Evolutionary conservation across 164 flowering plant species (phyloP), one percentile per base, ranked within the genome.

Genomic region (Nelumbo lutea): DNA sequence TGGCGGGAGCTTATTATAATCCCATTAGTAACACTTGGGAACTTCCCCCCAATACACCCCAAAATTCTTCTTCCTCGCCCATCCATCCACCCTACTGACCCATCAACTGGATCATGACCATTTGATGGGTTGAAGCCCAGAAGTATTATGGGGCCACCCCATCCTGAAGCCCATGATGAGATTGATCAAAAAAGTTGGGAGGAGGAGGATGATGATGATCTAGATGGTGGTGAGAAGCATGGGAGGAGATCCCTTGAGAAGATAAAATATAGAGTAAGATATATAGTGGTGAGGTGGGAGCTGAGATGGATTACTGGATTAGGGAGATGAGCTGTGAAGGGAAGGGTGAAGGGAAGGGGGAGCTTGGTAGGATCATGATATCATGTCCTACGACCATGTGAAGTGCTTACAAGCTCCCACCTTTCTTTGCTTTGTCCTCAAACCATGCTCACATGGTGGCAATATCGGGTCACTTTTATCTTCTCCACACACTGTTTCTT

Each of bases 381-480:
- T 53, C 57, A 53, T 10, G 57, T 53, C 57, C 15, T 68, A 68
- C 27, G 27, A 27, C 67, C 85, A 81, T 81, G 88, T 82, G 87
- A 81, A 56, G 39, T 75, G 75, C 70, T 83, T 69, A 65, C 66
- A 73, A 76, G 79, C 73, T 79, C 79, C 81, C 79, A 70, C 82
- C 27, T 27, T 27, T 27, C 79, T 73, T 81, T 80, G 71, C 82
- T 74, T 83, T 80, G 85, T 82, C 82, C 79, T 80, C 75, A 80
- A 75, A 79, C 79, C 79, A 75, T 51, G 62, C 76, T 82, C 86
- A 83, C 86, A 81, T 83, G 88, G 64, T 40, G 67, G 67, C 48
- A 15, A 56, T 41, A 48, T 11, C 41, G 63, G 41, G 66, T 65
- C 69, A 62, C 65, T 52, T 41, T 59, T 27, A 45, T 9, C 51